phyloP scores from a whole-genome alignment of 768 basidiomycete genomes.

The Leccinum pellstonianum region DNA sequence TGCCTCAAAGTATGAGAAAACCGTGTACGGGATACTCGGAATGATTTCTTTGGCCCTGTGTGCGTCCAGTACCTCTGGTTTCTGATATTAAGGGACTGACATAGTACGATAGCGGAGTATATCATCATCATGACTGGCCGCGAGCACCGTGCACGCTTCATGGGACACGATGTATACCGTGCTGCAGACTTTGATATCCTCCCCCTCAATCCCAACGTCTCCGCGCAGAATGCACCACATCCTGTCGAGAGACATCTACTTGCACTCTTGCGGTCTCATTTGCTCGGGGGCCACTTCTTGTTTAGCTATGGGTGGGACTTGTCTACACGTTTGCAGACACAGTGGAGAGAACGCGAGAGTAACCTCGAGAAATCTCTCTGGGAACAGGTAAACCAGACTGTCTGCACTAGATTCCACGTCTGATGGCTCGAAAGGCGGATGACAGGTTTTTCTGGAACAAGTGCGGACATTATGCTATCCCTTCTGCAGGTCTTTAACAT shows the following conservation, averaged over 20 bases:
- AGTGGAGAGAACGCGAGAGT: conserved; percentile 57
- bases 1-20: conserved; percentile 59
- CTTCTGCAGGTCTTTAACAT: conserved; percentile 6
- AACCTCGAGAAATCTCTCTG: conserved; percentile 61
- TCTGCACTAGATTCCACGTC: neutral
- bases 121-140: conserved; percentile 85
- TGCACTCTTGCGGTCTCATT: conserved; percentile 81
- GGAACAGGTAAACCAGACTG: conserved; percentile 60
- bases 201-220: conserved; percentile 73
- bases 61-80: conserved; percentile 36
- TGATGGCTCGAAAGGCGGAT: conserved; percentile 63
- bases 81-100: neutral
- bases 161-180: conserved; percentile 84
- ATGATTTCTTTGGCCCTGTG: conserved; percentile 75
- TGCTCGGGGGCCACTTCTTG: conserved; percentile 76
- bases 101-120: conserved; percentile 73
- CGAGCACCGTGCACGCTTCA: conserved; percentile 71
- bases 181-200: conserved; percentile 91
- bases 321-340: conserved; percentile 82
- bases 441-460: conserved; percentile 99
- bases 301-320: conserved; percentile 92
- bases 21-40: conserved; percentile 74
- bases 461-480: conserved; percentile 19
- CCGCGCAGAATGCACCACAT: conserved; percentile 67
- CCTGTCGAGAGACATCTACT: conserved; percentile 87